These are phyloP conservation scores for Pythium chondricola DNA, from an alignment of 352 stramenopile genomes.

Conservation along the genomic window DNA sequence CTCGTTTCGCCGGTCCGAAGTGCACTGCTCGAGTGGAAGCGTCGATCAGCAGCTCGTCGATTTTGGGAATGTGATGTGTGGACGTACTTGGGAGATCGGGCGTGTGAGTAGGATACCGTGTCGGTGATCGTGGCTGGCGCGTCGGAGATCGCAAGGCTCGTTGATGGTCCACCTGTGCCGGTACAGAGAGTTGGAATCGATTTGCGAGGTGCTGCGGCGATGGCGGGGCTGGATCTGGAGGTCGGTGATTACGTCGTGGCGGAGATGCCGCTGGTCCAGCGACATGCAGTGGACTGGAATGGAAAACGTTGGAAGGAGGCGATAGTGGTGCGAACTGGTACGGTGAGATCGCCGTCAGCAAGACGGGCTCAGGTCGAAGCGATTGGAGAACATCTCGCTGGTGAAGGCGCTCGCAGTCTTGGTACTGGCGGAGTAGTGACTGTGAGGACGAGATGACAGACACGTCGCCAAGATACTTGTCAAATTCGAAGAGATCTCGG, in stretches of 20 bases:
- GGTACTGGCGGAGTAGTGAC: slow-evolving; percentile 49
- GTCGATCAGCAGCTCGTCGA: slow-evolving; percentile 25
- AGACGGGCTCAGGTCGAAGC: not conserved
- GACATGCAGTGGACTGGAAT: too few relatives aligned
- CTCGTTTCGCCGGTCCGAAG: slow-evolving; percentile 17
- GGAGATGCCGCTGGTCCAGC: too few relatives aligned
- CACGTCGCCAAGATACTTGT: slow-evolving; percentile 32
- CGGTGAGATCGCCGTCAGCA: not conserved
- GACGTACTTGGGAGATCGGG: too few relatives aligned
- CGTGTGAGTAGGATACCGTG: too few relatives aligned
- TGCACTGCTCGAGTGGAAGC: slow-evolving; percentile 25
- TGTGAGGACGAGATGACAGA: slow-evolving; percentile 4
- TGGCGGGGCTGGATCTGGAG: too few relatives aligned
- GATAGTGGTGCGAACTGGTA: too few relatives aligned
- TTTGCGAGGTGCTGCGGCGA: too few relatives aligned
- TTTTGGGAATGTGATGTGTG: too few relatives aligned
- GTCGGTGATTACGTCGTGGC: not conserved
- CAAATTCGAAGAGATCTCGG: slow-evolving; percentile 65
- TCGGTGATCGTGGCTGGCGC: not conserved
- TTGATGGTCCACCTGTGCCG: too few relatives aligned
- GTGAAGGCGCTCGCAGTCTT: slow-evolving; percentile 30
- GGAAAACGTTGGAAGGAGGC: too few relatives aligned
- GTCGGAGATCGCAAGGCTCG: not conserved
- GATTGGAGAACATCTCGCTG: not conserved
- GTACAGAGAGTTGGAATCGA: too few relatives aligned